phyloP scores from a whole-genome alignment of 441 rosid genomes.

The Pelargonium fulgidum region DNA sequence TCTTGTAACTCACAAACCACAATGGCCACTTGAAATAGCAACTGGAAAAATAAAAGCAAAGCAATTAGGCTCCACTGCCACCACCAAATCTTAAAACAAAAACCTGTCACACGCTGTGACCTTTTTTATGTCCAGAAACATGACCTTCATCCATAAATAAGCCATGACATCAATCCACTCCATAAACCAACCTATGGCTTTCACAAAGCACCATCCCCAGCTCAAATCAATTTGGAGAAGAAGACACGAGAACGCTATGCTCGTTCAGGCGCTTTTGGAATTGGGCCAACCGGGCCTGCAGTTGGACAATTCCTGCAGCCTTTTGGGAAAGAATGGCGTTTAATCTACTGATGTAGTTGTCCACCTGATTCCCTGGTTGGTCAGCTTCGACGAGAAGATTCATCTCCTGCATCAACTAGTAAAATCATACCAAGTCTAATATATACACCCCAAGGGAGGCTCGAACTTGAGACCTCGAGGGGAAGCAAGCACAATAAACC shows the following conservation, averaged over 20 bases:
- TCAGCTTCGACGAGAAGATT: slow-evolving; percentile 54
- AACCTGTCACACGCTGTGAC: too few species aligned
- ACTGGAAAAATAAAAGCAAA: too few species aligned
- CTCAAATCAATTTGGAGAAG: slow-evolving; percentile 8
- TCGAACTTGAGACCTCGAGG: too few species aligned
- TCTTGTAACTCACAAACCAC: too few species aligned
- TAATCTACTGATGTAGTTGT: slow-evolving; percentile 53
- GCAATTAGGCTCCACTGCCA: too few species aligned
- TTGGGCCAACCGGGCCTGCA: slow-evolving; percentile 52
- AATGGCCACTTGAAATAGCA: too few species aligned
- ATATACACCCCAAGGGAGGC: too few species aligned
- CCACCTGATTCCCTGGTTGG: slow-evolving; percentile 81
- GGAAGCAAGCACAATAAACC: too few species aligned
- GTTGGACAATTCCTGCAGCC: slow-evolving; percentile 49
- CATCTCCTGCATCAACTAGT: slow-evolving; percentile 43
- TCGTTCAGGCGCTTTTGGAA: slow-evolving; percentile 72
- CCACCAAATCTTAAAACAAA: too few species aligned
- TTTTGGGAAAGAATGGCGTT: slow-evolving; percentile 49
- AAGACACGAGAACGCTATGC: slow-evolving; percentile 57
- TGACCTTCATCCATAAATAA: too few species aligned
- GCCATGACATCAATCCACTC: background rate
- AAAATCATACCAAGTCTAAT: background rate
- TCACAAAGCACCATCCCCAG: background rate
- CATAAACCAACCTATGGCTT: background rate
- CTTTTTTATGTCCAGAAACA: too few species aligned